phyloP scores from a whole-genome alignment of 495 filamentous ascomycete genomes.

The Penicillium mononematosum region DNA sequence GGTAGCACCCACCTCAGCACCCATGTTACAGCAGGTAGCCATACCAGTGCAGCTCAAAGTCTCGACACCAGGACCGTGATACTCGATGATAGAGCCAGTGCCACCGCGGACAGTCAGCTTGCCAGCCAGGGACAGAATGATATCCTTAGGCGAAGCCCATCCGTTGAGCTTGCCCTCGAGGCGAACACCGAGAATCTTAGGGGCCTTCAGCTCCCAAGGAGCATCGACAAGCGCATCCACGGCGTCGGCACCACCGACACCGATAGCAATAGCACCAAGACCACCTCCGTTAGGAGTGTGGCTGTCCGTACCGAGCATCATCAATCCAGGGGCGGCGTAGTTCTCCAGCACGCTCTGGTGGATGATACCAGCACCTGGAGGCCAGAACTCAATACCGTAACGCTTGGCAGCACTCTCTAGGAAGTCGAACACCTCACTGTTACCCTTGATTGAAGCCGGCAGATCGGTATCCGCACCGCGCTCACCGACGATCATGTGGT shows the following conservation, averaged over 20 bases:
- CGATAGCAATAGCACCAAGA: conserved; percentile 90
- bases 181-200: conserved; percentile 81
- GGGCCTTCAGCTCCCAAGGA: conserved; percentile 96
- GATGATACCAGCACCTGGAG: conserved; percentile 97
- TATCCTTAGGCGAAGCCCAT: conserved; percentile 93
- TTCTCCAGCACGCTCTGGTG: conserved; percentile 98
- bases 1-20: conserved; percentile 91
- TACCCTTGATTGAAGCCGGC: conserved; percentile 80
- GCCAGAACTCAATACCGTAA: conserved; percentile 99
- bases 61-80: conserved; percentile 83
- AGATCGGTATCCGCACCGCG: conserved; percentile 87
- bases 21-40: conserved; percentile 92
- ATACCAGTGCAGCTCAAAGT: conserved; percentile 89
- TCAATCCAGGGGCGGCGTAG: conserved; percentile 92
- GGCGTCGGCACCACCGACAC: conserved; percentile 95
- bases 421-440: conserved; percentile 97
- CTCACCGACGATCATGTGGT: conserved; percentile 95
- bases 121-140: conserved; percentile 87
- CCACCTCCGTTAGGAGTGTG: conserved; percentile 97
- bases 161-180: conserved; percentile 80
- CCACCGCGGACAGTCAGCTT: conserved; percentile 90
- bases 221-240: conserved; percentile 95
- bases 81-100: conserved; percentile 93
- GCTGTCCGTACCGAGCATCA: conserved; percentile 99
- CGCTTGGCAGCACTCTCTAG: conserved; percentile 90